These are phyloP conservation scores for Discostella pseudostelligera DNA, from an alignment of 108 stramenopile genomes.

Conservation along the genomic window DNA sequence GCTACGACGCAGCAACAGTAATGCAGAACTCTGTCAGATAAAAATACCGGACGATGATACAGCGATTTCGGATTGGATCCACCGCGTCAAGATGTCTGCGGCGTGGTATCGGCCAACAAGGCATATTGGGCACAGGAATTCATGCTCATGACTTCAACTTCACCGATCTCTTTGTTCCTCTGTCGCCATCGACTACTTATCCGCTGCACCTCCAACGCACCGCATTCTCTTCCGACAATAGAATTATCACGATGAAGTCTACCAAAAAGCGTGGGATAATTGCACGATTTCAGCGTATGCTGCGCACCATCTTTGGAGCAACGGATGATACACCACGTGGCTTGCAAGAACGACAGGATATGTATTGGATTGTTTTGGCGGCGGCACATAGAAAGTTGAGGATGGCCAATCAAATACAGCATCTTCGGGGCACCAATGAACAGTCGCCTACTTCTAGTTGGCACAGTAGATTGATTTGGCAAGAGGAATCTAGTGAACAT, in stretches of 20 bases:
- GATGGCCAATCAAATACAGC: slow-evolving; percentile 13
- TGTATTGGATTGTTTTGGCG: slow-evolving; percentile 56
- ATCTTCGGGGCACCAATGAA: too few species aligned
- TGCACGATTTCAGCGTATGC: slow-evolving; percentile 13
- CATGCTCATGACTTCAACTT: too few species aligned
- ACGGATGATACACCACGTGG: slow-evolving; percentile 53
- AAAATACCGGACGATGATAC: too few species aligned
- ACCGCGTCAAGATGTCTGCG: background rate
- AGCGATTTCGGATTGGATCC: too few species aligned
- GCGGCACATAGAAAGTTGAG: slow-evolving; percentile 42
- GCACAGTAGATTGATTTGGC: background rate
- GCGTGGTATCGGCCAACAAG: background rate
- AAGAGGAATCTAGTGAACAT: slow-evolving; percentile 32
- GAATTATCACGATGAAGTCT: slow-evolving; percentile 20
- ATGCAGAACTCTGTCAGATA: too few species aligned
- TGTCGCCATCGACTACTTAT: background rate
- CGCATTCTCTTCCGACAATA: slow-evolving; percentile 25
- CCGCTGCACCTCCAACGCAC: background rate
- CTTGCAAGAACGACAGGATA: slow-evolving; percentile 69
- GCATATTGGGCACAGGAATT: background rate
- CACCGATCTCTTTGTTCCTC: background rate
- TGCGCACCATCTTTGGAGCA: slow-evolving; percentile 31
- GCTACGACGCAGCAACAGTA: too few species aligned
- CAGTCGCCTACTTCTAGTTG: background rate
- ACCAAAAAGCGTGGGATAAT: slow-evolving; percentile 29